Conservation (phyloP, 768 basidiomycete genomes). For the Trametes maxima region DNA sequence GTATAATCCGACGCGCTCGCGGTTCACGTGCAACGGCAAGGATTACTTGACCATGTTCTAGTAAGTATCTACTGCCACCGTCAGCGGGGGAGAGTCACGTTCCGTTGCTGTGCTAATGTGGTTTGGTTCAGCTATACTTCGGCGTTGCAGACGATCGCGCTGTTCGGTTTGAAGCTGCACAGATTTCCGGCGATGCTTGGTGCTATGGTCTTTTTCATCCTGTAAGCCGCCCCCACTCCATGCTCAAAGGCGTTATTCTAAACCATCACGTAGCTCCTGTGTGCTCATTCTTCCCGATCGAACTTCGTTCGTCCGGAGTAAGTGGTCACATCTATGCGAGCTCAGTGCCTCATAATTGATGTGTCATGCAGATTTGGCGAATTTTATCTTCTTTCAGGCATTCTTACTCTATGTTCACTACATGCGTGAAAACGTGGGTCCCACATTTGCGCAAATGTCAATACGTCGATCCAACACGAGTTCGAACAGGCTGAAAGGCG, state of each 20-base stretch:
- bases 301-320: slow-evolving; percentile 41
- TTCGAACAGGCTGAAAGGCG: slow-evolving; percentile 43
- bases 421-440: slow-evolving; percentile 46
- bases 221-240: slow-evolving; percentile 39
- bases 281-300: slow-evolving; percentile 43
- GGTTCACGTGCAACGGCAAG: slow-evolving; percentile 46
- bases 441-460: not conserved
- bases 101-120: not conserved
- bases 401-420: slow-evolving; percentile 75
- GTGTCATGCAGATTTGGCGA: slow-evolving; percentile 52
- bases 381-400: slow-evolving; percentile 75
- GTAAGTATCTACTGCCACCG: slow-evolving; percentile 21
- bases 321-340: slow-evolving; percentile 24
- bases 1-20: slow-evolving; percentile 32
- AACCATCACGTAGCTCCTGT: slow-evolving; percentile 34
- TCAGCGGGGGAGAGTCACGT: not conserved
- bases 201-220: slow-evolving; percentile 54
- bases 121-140: slow-evolving; percentile 40
- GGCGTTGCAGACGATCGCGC: slow-evolving; percentile 59
- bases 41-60: slow-evolving; percentile 44
- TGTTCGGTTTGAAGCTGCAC: slow-evolving; percentile 71
- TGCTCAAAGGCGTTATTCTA: slow-evolving; percentile 26
- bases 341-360: slow-evolving; percentile 8
- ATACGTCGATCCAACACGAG: not conserved
- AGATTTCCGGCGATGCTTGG: slow-evolving; percentile 68